A percentile compares a stretch with the other conserved stretches of the same genome.
Conservation (phyloP, 768 basidiomycete genomes). For the Pholiota microspora region DNA sequence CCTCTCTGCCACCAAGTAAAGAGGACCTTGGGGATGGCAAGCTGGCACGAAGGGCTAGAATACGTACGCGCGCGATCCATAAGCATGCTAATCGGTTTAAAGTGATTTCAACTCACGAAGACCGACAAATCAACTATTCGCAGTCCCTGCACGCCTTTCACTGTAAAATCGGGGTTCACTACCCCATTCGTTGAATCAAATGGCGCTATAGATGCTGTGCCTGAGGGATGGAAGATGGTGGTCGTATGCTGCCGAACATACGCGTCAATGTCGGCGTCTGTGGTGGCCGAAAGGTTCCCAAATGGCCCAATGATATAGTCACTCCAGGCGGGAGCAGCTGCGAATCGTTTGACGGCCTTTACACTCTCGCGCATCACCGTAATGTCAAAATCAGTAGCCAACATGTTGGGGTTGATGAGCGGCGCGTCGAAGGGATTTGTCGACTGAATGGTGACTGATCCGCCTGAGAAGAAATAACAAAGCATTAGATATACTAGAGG, state of each 20-base stretch:
- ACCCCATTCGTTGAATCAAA: constrained; percentile 23
- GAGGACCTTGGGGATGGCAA: constrained; percentile 30
- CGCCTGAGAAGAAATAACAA: constrained; percentile 26
- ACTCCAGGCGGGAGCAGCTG: constrained; percentile 22
- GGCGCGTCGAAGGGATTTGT: constrained; percentile 45
- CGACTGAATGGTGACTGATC: constrained; percentile 35
- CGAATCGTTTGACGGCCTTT: constrained; percentile 20
- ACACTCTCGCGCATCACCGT: constrained; percentile 21
- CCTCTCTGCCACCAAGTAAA: constrained; percentile 31
- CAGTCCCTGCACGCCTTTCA: constrained; percentile 28
- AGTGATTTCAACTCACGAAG: constrained; percentile 18
- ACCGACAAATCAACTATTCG: constrained; percentile 32
- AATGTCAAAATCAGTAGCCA: constrained; percentile 27
- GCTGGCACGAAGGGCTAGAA: constrained; percentile 23
- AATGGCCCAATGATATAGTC: constrained; percentile 22
- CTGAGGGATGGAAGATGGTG: constrained; percentile 25
- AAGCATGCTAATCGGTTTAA: constrained; percentile 7
- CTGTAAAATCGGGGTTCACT: constrained; percentile 28
- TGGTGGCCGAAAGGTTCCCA: constrained; percentile 12
- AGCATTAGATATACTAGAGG: background rate
- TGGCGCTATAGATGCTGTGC: constrained; percentile 26
- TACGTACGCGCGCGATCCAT: no score
- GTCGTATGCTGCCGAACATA: constrained; percentile 16
- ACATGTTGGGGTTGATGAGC: constrained; percentile 45
- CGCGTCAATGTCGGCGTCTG: constrained; percentile 20